phyloP scores from a whole-genome alignment of 2,329 filamentous ascomycete genomes.

The Corinectria fuckeliana region DNA sequence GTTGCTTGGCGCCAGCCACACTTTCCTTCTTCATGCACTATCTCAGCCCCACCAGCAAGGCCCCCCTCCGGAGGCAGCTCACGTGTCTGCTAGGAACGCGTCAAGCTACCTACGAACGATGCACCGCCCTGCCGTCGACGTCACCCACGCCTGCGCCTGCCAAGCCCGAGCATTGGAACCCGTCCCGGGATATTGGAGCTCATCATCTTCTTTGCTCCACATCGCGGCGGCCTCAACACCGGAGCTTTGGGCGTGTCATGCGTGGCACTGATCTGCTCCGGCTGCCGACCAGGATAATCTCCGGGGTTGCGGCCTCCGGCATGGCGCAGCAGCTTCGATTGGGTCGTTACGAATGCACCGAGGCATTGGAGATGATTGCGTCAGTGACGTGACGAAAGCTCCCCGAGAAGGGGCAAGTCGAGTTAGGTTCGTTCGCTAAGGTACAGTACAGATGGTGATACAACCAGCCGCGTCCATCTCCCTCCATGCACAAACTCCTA shows the following conservation, averaged over 20 bases:
- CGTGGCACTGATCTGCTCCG: not conserved
- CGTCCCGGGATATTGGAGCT: not conserved
- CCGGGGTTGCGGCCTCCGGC: constrained; percentile 7
- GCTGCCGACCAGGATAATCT: constrained; percentile 1
- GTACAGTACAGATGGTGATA: constrained; percentile 11
- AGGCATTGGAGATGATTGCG: not conserved
- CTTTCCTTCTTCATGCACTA: not conserved
- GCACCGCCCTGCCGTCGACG: constrained; percentile 8
- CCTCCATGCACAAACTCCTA: not conserved
- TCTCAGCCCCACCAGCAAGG: not conserved
- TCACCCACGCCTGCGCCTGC: constrained; percentile 1
- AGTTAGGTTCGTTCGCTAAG: not conserved
- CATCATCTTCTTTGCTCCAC: not conserved
- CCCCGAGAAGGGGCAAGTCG: not conserved
- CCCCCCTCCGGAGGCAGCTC: constrained; percentile 1
- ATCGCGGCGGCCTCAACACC: not conserved
- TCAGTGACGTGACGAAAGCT: not conserved
- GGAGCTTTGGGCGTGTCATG: not conserved
- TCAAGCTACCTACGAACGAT: not conserved
- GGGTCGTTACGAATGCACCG: constrained; percentile 1
- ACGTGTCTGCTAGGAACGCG: not conserved
- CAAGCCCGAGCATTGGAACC: not conserved
- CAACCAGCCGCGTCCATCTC: constrained; percentile 7
- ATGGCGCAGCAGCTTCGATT: constrained; percentile 13
- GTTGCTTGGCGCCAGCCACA: not conserved